Evolutionary conservation across 495 filamentous ascomycete species (phyloP), one percentile per base, ranked within the genome.

Genomic region (Neurospora sp.): DNA sequence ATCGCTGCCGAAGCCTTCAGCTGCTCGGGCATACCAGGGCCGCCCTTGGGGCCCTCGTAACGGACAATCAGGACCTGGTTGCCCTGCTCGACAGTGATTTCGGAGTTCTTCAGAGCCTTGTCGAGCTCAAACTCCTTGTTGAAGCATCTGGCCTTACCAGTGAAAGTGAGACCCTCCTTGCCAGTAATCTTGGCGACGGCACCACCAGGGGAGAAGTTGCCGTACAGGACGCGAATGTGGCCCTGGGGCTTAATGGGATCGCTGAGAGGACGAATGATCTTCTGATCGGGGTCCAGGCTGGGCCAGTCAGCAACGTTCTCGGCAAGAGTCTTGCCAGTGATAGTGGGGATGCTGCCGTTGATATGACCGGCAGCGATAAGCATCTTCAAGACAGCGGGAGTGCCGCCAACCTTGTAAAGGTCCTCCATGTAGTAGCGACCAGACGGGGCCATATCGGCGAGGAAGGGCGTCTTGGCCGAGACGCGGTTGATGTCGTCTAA

Each of bases 11-110:
- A 92, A 10, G 96, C 92, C 78, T 92, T 94, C 40, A 97, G 87
- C 84, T 97, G 94, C 82, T 99, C 96, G n/a, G 96, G 96, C 96
- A 99, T 99, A 18, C 96, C 96, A 8, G 96, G 96, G 0, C 95
- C 96, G 78, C 96, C 96, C 80, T 93, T 94, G 7, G 96, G 96
- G 1, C 96, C 96, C 81, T 99, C 96, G 79, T 97, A 98, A 41
- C 96, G 91, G 42, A 99, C 95, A 23, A 98, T 89, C 48, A 97
- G 84, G 12, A 98, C 96, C n/a, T 97, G 86, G 77, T 96, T 96
- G 69, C 80, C 82, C 59, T 82, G 83, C 77, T 94, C 91, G 38
- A 88, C 86, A 62, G 87, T 89, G 41, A 93, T 92, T 71, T 87
- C 78, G 39, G 92, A 92, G 48, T 85, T 85, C 44, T 88, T 88